Percentiles rank a stretch among this genome's conserved stretches.
Evolutionary conservation across 2,329 filamentous ascomycete species (phyloP).

Genomic region (Aspergillus caelatus): DNA sequence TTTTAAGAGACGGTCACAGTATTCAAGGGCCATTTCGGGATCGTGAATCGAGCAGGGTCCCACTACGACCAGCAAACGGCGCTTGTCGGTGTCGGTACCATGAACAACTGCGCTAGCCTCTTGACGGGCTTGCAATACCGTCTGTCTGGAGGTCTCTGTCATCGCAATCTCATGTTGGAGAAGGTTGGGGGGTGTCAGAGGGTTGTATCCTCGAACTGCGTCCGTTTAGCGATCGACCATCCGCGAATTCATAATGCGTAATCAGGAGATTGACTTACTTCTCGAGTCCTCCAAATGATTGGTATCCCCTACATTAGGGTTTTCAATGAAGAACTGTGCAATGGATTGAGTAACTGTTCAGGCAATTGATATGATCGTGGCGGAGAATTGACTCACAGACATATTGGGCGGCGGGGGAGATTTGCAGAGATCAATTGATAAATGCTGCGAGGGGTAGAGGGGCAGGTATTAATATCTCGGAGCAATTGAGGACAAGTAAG

Average conservation of each 20-base stretch:
- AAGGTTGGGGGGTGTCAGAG: conserved; percentile 87
- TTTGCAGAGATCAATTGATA: background rate
- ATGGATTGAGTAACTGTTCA: conserved; percentile 12
- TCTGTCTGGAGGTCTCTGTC: conserved; percentile 47
- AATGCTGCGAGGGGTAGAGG: background rate
- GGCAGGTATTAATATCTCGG: background rate
- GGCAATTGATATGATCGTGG: background rate
- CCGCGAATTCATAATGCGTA: background rate
- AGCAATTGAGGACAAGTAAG: background rate
- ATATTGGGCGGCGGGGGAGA: conserved; percentile 25
- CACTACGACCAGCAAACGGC: conserved; percentile 75
- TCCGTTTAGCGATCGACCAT: conserved; percentile 8
- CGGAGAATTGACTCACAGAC: conserved; percentile 35
- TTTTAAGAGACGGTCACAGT: conserved; percentile 80
- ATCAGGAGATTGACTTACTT: conserved; percentile 58
- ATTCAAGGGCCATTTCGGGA: conserved; percentile 83
- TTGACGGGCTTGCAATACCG: conserved; percentile 62
- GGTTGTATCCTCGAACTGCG: conserved; percentile 84
- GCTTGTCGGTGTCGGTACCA: conserved; percentile 56
- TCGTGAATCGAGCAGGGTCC: conserved; percentile 98
- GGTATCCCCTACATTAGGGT: conserved; percentile 77
- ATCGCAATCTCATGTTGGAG: conserved; percentile 86
- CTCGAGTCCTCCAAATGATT: conserved; percentile 77
- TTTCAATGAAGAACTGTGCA: conserved; percentile 72
- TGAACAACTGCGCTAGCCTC: conserved; percentile 65